Percentiles rank a stretch among this genome's conserved stretches.
Conservation (phyloP, 805 yeast species). For the Spathaspora sp. region DNA sequence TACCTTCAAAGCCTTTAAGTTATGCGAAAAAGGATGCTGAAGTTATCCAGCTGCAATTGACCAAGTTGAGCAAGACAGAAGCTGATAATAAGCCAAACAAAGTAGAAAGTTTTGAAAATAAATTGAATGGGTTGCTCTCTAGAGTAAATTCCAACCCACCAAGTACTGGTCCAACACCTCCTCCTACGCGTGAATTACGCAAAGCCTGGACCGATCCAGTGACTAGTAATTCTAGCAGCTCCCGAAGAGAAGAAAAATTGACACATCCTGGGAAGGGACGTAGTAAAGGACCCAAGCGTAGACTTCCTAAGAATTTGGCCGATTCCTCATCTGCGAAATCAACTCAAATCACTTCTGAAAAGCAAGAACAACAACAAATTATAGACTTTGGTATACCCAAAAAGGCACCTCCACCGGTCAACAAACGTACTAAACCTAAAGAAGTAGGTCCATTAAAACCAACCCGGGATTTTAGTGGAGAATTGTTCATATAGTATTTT, state of each 20-base stretch:
- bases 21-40: constrained; percentile 22
- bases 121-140: constrained; percentile 4
- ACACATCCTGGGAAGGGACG: constrained; percentile 45
- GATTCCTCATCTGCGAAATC: neutral
- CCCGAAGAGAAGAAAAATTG: constrained; percentile 18
- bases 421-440: constrained; percentile 19
- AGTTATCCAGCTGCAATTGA: constrained; percentile 20
- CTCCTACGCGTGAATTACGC: constrained; percentile 1
- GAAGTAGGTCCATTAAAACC: constrained; percentile 20
- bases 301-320: constrained; percentile 33
- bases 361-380: neutral
- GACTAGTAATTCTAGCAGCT: constrained; percentile 12
- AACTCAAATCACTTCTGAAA: neutral
- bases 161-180: constrained; percentile 5
- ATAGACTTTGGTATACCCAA: constrained; percentile 1
- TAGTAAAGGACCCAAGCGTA: constrained; percentile 50
- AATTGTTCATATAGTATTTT: constrained; percentile 21
- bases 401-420: constrained; percentile 19
- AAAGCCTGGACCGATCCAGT: constrained; percentile 13
- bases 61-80: neutral
- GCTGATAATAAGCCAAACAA: neutral
- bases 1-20: constrained; percentile 17
- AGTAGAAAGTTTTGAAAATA: constrained; percentile 6
- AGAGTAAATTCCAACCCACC: constrained; percentile 17
- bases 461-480: constrained; percentile 26